Evolutionary conservation across 2,329 filamentous ascomycete species (phyloP).

Genomic region (Pseudogymnoascus pannorum): DNA sequence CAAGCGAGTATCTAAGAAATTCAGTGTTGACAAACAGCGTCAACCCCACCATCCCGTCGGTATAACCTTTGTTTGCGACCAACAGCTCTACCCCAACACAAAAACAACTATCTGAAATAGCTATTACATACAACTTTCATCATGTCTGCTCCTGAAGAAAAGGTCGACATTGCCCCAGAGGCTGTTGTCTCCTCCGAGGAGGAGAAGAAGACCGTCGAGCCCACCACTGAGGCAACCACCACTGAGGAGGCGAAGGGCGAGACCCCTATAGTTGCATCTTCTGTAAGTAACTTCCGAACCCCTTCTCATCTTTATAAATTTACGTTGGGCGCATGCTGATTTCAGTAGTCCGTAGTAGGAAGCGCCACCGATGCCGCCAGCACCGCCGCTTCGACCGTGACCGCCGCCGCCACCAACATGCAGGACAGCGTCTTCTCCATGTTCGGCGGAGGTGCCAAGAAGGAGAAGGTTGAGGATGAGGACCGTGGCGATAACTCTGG

Average conservation of each 20-base stretch:
- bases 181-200: constrained; percentile 40
- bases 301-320: neutral
- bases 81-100: constrained; percentile 9
- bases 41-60: constrained; percentile 8
- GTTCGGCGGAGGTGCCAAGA: constrained; percentile 97
- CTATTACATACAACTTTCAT: constrained; percentile 16
- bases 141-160: constrained; percentile 10
- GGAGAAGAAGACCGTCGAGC: constrained; percentile 36
- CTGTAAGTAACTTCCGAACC: neutral
- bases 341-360: constrained; percentile 15
- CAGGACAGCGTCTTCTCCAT: constrained; percentile 82
- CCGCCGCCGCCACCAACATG: constrained; percentile 36
- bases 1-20: constrained; percentile 7
- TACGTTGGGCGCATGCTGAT: neutral
- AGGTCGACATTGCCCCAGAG: constrained; percentile 13
- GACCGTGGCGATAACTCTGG: constrained; percentile 82
- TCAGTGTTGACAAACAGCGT: constrained; percentile 10
- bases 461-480: constrained; percentile 84
- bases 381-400: constrained; percentile 34
- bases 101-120: constrained; percentile 8
- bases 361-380: constrained; percentile 26
- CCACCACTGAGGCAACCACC: constrained; percentile 21
- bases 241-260: constrained; percentile 30
- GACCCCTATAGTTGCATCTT: neutral
- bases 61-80: constrained; percentile 8